phyloP scores from a whole-genome alignment of 108 stramenopile species.

The Cyclotella baltica region DNA sequence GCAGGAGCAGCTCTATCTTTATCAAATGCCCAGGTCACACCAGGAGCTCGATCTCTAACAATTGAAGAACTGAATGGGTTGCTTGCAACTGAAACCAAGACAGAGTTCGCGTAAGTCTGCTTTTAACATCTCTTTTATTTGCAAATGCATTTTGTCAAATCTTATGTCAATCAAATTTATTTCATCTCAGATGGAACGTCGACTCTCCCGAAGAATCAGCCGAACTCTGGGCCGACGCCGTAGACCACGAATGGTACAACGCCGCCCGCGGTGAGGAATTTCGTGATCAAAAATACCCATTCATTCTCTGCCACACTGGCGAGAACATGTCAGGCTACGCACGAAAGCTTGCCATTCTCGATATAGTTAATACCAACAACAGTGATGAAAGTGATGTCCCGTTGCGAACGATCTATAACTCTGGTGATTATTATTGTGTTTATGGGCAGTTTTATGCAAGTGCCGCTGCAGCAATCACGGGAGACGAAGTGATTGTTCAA shows the following conservation, averaged over 20 bases:
- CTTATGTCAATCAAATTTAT: not conserved
- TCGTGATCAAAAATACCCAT: slow-evolving; percentile 22
- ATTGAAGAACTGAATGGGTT: slow-evolving; percentile 17
- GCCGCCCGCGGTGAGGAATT: slow-evolving; percentile 10
- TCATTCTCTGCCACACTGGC: slow-evolving; percentile 29
- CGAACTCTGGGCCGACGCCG: slow-evolving; percentile 25
- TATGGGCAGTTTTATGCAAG: slow-evolving; percentile 26
- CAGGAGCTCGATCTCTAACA: slow-evolving; percentile 16
- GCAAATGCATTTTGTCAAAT: not conserved
- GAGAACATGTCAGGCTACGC: slow-evolving; percentile 19
- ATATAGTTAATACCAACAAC: slow-evolving; percentile 8
- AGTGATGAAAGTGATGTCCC: not conserved
- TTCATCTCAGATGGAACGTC: slow-evolving; percentile 1
- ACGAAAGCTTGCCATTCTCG: slow-evolving; percentile 20
- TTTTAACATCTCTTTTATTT: not conserved
- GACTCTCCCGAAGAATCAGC: not conserved
- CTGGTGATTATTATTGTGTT: slow-evolving; percentile 31
- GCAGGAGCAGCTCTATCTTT: not conserved
- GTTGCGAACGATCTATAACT: slow-evolving; percentile 32
- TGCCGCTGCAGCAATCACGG: slow-evolving; percentile 9
- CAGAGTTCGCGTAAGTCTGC: slow-evolving; percentile 16
- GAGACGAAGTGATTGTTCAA: slow-evolving; percentile 29
- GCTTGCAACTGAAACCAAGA: slow-evolving; percentile 14
- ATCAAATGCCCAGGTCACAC: not conserved
- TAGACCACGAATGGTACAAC: slow-evolving; percentile 25